phyloP scores from a whole-genome alignment of 768 basidiomycete genomes.

The Hericium coralloides region DNA sequence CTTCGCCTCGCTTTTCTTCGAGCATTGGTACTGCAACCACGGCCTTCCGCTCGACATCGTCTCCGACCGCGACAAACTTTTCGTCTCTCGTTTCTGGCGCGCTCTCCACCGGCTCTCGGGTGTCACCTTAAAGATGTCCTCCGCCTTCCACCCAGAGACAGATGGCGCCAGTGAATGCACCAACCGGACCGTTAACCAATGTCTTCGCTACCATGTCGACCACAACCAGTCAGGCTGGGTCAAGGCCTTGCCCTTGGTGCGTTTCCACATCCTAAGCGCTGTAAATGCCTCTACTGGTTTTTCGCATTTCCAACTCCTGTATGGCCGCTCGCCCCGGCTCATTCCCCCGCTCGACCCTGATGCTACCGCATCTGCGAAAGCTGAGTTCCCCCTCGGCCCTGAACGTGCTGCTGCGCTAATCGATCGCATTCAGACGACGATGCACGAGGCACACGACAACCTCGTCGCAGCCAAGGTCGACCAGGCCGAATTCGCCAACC shows the following conservation, averaged over 20 bases:
- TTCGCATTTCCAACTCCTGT: slow-evolving; percentile 14
- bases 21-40: slow-evolving; percentile 1
- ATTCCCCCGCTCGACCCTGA: slow-evolving; percentile 12
- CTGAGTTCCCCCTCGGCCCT: not conserved
- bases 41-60: no score
- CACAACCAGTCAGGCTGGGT: slow-evolving; percentile 14
- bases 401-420: not conserved
- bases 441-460: not conserved
- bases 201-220: slow-evolving; percentile 13
- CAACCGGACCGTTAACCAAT: no score
- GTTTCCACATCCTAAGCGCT: slow-evolving; percentile 17
- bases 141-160: no score
- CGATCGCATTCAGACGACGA: no score
- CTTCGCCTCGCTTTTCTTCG: slow-evolving; percentile 12
- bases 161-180: no score
- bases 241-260: slow-evolving; percentile 4
- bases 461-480: not conserved
- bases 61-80: no score
- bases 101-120: no score
- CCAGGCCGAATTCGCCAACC: not conserved
- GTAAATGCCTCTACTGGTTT: slow-evolving; percentile 16
- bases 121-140: slow-evolving; percentile 21
- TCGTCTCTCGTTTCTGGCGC: no score
- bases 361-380: not conserved
- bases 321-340: slow-evolving; percentile 11